These are phyloP conservation scores for Chlorella ohadii DNA, from an alignment of 139 green algal genomes.

Conservation along the genomic window DNA sequence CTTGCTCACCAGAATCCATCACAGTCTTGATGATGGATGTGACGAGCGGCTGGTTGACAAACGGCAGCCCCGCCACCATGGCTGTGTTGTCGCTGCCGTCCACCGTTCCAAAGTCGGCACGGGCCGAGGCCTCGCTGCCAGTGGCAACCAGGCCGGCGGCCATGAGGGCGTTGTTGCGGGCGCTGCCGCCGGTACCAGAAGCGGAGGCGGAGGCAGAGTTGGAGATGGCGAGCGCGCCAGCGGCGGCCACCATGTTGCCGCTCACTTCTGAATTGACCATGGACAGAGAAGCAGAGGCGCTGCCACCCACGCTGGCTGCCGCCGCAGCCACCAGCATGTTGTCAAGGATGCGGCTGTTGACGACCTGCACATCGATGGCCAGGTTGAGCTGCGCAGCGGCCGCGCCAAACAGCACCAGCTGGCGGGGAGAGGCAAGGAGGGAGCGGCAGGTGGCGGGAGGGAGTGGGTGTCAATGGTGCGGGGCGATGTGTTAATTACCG, in stretches of 20 bases:
- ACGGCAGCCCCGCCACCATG: neutral
- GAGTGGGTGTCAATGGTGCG: too few species aligned
- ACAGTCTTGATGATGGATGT: neutral
- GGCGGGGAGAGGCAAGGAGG: neutral
- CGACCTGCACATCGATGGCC: neutral
- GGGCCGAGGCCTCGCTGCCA: neutral
- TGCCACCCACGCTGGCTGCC: neutral
- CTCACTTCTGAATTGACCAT: neutral
- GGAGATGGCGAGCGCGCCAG: neutral
- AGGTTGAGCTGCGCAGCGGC: neutral
- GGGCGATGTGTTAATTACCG: too few species aligned
- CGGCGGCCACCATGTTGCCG: conserved; percentile 5
- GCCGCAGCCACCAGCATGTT: neutral
- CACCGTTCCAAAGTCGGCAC: neutral
- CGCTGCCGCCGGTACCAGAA: neutral
- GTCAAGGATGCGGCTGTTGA: neutral
- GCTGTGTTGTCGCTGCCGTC: neutral
- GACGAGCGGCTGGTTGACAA: neutral
- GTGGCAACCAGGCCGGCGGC: neutral
- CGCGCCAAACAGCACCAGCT: neutral
- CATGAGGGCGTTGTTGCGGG: neutral
- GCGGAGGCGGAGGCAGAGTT: neutral
- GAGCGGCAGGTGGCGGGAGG: neutral
- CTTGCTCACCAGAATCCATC: too few species aligned
- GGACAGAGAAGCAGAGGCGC: neutral